These are phyloP conservation scores for Camellia oleifera DNA, from an alignment of 179 eudicot genomes.

Conservation along the genomic window DNA sequence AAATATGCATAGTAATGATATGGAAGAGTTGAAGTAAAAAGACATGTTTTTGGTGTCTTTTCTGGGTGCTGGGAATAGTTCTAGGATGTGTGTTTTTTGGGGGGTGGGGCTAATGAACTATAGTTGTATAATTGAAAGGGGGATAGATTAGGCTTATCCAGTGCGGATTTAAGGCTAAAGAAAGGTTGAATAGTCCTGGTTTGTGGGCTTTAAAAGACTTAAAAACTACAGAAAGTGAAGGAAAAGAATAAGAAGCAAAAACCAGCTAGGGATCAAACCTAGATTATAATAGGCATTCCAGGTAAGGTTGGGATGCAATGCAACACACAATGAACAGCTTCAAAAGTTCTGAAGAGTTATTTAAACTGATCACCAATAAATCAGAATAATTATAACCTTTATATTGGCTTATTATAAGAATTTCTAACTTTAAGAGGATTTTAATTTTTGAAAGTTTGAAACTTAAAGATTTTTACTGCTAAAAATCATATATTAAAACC, in stretches of 20 bases:
- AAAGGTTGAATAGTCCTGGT: neutral
- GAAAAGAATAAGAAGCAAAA: too few relatives aligned
- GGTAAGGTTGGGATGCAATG: too few relatives aligned
- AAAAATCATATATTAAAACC: neutral
- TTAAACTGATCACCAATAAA: too few relatives aligned
- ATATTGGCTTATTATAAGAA: neutral
- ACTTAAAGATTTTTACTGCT: neutral
- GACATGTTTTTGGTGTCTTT: neutral
- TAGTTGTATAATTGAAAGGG: neutral
- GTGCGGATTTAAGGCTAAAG: neutral
- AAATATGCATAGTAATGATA: neutral
- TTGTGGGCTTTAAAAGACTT: neutral
- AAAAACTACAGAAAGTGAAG: too few relatives aligned
- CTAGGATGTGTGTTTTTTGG: neutral
- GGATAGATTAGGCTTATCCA: too few relatives aligned
- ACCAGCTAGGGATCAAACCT: too few relatives aligned
- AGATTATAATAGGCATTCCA: too few relatives aligned
- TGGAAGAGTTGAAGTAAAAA: neutral
- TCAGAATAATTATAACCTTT: neutral
- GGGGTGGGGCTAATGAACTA: neutral
- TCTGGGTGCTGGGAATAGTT: neutral
- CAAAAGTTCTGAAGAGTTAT: too few relatives aligned
- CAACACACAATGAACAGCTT: too few relatives aligned
- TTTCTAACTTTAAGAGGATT: neutral
- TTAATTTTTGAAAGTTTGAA: neutral